Evolutionary conservation across 2,329 filamentous ascomycete species (phyloP).

Genomic region (Pseudocercospora crystallina): DNA sequence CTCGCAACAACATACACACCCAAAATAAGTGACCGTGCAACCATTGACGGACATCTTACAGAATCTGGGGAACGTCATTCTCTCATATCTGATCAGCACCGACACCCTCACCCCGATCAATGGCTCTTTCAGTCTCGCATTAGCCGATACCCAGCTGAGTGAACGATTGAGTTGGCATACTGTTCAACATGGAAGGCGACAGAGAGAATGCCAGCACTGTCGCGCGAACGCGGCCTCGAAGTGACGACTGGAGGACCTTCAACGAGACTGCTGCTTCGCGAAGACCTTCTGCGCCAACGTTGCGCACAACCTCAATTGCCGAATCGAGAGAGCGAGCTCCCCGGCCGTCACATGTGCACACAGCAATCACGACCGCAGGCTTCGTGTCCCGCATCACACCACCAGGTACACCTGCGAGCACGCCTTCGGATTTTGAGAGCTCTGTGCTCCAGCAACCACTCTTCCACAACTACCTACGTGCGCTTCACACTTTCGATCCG

Average conservation of each 20-base stretch:
- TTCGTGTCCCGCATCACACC: slow-evolving; percentile 25
- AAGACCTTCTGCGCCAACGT: slow-evolving; percentile 11
- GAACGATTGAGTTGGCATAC: not conserved
- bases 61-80: not conserved
- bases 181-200: not conserved
- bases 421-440: slow-evolving; percentile 11
- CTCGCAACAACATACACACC: slow-evolving; percentile 8
- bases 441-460: slow-evolving; percentile 50
- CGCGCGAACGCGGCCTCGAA: slow-evolving; percentile 8
- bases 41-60: slow-evolving; percentile 7
- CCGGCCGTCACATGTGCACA: slow-evolving; percentile 6
- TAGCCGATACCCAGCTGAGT: not conserved
- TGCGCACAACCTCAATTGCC: slow-evolving; percentile 4
- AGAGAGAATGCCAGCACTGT: not conserved
- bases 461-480: slow-evolving; percentile 92
- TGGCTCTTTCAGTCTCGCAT: slow-evolving; percentile 4
- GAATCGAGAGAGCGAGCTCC: slow-evolving; percentile 7
- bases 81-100: slow-evolving; percentile 1
- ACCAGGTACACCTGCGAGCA: slow-evolving; percentile 21
- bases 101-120: slow-evolving; percentile 1
- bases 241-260: slow-evolving; percentile 6
- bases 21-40: slow-evolving; percentile 13
- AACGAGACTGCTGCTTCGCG: slow-evolving; percentile 5
- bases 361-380: slow-evolving; percentile 18
- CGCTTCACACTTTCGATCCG: slow-evolving; percentile 89